Percentiles rank a stretch among this genome's conserved stretches.
Evolutionary conservation across 2,329 filamentous ascomycete species (phyloP).

Genomic region (Aspergillus sojae): DNA sequence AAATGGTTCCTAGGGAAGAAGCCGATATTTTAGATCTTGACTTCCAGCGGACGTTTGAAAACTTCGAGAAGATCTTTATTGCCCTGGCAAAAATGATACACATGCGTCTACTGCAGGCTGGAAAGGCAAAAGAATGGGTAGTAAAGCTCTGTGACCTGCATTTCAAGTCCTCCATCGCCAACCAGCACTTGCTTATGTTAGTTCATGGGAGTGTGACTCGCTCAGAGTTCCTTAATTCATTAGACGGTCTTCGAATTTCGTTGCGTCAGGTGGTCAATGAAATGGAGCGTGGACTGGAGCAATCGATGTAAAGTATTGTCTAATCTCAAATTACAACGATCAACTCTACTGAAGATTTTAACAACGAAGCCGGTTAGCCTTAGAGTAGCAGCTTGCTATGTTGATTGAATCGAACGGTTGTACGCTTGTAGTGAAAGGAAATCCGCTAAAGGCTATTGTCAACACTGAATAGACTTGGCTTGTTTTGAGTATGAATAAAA

Average conservation of each 20-base stretch:
- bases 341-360: not conserved
- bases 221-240: not conserved
- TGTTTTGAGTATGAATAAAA: no score
- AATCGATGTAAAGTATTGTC: not conserved
- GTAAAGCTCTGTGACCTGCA: not conserved
- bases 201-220: not conserved
- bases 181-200: not conserved
- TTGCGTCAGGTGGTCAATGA: not conserved
- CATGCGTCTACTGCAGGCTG: not conserved
- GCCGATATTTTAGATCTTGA: not conserved
- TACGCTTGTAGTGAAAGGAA: no score
- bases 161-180: not conserved
- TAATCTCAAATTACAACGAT: not conserved
- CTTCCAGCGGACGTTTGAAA: not conserved
- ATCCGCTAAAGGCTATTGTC: no score
- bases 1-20: not conserved
- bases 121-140: not conserved
- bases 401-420: no score
- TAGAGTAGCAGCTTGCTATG: no score
- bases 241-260: not conserved
- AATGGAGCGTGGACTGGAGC: not conserved
- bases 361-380: not conserved
- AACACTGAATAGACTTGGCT: no score
- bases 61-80: not conserved
- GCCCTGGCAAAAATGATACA: not conserved